Base-by-base conservation (phyloP, 768 basidiomycete species). In the Russula sp. region DNA sequence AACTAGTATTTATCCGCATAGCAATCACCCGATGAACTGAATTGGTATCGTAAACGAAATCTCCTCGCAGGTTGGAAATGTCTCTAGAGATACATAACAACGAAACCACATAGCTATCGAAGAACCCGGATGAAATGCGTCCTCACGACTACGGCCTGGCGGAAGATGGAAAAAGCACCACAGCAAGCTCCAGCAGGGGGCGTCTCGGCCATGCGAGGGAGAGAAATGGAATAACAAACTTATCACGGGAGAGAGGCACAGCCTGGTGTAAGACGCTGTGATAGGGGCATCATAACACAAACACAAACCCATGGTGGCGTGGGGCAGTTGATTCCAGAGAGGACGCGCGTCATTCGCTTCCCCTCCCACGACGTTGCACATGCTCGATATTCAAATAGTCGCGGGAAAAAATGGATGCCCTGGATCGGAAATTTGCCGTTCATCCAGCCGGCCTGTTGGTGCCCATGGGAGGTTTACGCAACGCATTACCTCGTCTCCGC, bases 231-330 rank as follows among this genome's bases (percentile, higher is more conserved):
- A 50, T 35, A 64, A 50, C 58, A 35, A 61, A 48, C 45, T 51
- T 40, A 6, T 61, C 55, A 56, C 61, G 47, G n/a, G 61, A 45
- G 18, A 10, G 50, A 39, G 53, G 57, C 62, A 64, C 63, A 51
- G 58, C 58, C 40, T 54, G 22, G 45, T 39, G 39, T 48, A 59
- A 34, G 39, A 55, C 57, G 27, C 51, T 54, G 54, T 60, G 63
- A 64, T 64, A 64, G 63, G 63, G 63, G 63, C 54, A 64, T 64
- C 63, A 60, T 58, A 51, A 64, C 58, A 64, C 54, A 54, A 60
- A 34, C n/a, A 58, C 53, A 42, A 32, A 56, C 27, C 58, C 63
- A 58, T 64, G 63, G 63, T 64, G 63, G 63, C 63, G 63, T 64
- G 63, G 63, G 57, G 58, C 54, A 11, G 49, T 50, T 60, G 34